Evolutionary conservation across 2,329 filamentous ascomycete species (phyloP).

Genomic region (Claviceps africana): DNA sequence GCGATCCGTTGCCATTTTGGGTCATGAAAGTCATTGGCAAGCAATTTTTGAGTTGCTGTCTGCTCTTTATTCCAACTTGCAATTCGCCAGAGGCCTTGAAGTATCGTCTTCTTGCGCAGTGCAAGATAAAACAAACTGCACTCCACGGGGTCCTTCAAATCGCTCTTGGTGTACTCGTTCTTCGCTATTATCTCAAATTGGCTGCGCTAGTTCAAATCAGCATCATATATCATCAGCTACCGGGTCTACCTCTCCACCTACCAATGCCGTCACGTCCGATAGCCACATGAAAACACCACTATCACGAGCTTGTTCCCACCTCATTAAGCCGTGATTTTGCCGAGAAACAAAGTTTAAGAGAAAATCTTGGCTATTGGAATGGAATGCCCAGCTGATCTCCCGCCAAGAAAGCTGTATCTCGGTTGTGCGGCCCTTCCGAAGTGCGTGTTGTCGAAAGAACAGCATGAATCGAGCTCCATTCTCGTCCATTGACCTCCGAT

Average conservation of each 20-base stretch:
- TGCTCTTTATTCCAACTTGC: slow-evolving; percentile 83
- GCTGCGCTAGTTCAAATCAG: slow-evolving; percentile 20
- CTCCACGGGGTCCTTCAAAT: slow-evolving; percentile 78
- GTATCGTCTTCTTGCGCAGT: slow-evolving; percentile 74
- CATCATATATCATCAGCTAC: background rate
- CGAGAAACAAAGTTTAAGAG: slow-evolving; percentile 67
- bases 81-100: slow-evolving; percentile 90
- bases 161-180: slow-evolving; percentile 81
- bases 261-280: slow-evolving; percentile 59
- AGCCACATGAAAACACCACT: slow-evolving; percentile 95
- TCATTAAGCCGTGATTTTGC: slow-evolving; percentile 65
- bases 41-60: slow-evolving; percentile 57
- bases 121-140: slow-evolving; percentile 89
- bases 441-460: slow-evolving; percentile 69
- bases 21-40: slow-evolving; percentile 85
- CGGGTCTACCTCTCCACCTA: slow-evolving; percentile 29
- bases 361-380: slow-evolving; percentile 79
- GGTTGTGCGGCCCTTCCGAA: slow-evolving; percentile 51
- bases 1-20: slow-evolving; percentile 78
- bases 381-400: slow-evolving; percentile 76
- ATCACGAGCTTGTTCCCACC: slow-evolving; percentile 75
- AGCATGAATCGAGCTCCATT: slow-evolving; percentile 80
- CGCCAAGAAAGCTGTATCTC: slow-evolving; percentile 58
- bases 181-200: slow-evolving; percentile 86
- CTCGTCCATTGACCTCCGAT: slow-evolving; percentile 77